Percentiles rank a stretch among this genome's conserved stretches.
Conservation (phyloP, 208 protist genomes). For the Wallacemonas sp. region DNA sequence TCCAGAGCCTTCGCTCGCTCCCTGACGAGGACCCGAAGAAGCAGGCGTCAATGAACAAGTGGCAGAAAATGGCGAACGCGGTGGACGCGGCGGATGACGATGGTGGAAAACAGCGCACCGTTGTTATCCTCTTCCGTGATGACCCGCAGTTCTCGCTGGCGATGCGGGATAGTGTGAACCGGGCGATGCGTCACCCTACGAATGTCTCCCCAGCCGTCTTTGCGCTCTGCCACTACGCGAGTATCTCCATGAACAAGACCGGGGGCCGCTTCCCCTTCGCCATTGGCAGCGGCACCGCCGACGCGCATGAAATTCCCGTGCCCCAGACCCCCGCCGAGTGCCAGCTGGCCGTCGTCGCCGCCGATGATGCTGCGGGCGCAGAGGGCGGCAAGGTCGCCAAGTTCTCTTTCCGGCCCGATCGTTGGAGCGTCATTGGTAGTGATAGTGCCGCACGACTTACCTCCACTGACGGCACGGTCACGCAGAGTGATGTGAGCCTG, state of each 20-base stretch:
- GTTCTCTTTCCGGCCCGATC: neutral
- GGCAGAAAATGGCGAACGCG: neutral
- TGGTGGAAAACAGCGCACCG: neutral
- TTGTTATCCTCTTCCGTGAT: constrained; percentile 5
- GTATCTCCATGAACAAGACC: constrained; percentile 1
- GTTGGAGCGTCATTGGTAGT: neutral
- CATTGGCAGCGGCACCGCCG: neutral
- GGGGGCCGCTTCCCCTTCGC: constrained; percentile 10
- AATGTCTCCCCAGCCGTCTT: constrained; percentile 8
- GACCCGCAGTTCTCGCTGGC: neutral
- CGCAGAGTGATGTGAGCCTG: neutral
- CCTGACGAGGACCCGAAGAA: neutral
- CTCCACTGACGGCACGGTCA: neutral
- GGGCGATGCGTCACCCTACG: constrained; percentile 15
- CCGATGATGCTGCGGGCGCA: neutral
- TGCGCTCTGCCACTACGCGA: constrained; percentile 14
- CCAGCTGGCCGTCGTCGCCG: neutral
- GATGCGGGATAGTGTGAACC: constrained; percentile 1
- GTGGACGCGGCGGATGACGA: neutral
- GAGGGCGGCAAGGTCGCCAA: neutral
- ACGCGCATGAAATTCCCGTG: neutral
- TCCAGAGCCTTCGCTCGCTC: constrained; percentile 1
- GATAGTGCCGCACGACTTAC: neutral
- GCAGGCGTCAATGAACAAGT: neutral
- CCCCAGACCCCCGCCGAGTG: constrained; percentile 2